These are phyloP conservation scores for Primulina eburnea DNA, from an alignment of 257 asterid genomes.

Conservation along the genomic window DNA sequence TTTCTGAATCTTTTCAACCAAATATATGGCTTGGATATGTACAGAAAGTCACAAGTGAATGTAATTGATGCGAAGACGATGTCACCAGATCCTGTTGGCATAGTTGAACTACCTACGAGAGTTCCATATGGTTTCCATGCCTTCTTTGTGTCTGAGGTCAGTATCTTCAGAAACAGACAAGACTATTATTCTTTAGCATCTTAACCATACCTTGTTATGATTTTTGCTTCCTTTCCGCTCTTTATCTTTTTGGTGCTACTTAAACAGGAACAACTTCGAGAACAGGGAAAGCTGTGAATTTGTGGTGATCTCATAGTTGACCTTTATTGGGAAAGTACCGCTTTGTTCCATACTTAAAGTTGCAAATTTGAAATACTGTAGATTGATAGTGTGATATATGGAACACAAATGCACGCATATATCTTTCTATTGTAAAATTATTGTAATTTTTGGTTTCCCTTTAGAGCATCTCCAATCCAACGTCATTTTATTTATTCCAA, in stretches of 20 bases:
- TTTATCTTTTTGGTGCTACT: neutral
- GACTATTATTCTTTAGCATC: no score
- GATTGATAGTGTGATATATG: neutral
- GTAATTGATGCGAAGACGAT: slow-evolving; percentile 92
- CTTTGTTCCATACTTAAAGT: neutral
- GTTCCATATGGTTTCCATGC: slow-evolving; percentile 98
- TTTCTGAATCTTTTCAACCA: neutral
- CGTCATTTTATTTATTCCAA: no score
- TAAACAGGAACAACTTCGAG: slow-evolving; percentile 86
- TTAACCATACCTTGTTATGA: no score
- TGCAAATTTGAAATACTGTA: neutral
- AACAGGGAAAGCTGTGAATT: slow-evolving; percentile 58
- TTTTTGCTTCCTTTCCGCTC: no score
- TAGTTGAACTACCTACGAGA: slow-evolving; percentile 71
- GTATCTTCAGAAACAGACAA: slow-evolving; percentile 15
- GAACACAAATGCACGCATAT: neutral
- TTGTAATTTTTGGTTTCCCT: no score
- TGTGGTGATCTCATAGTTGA: neutral
- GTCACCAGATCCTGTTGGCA: slow-evolving; percentile 85
- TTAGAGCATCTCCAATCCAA: neutral
- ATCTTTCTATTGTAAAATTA: no score
- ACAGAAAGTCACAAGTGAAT: slow-evolving; percentile 78
- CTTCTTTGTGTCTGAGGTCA: slow-evolving; percentile 84
- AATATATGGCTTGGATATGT: slow-evolving; percentile 10
- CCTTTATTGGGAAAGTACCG: neutral